phyloP scores from a whole-genome alignment of 2,329 filamentous ascomycete species.

The Zasmidium angulare region DNA sequence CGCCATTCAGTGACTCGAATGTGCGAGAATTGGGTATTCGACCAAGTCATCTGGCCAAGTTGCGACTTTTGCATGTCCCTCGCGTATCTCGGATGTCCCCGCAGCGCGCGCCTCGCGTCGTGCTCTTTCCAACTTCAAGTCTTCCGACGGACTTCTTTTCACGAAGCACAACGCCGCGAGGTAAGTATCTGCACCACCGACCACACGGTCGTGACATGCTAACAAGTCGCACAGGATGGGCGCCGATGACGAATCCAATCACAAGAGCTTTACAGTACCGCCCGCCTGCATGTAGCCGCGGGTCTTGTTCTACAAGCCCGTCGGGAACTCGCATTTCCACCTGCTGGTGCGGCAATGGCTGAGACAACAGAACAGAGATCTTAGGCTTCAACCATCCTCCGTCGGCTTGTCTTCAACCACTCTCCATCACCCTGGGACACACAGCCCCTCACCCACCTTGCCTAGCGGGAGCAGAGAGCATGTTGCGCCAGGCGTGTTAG shows the following conservation, averaged over 20 bases:
- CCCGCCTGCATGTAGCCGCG: constrained; percentile 13
- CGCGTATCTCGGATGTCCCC: not conserved
- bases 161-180: not conserved
- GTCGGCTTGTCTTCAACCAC: constrained; percentile 5
- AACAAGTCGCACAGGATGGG: constrained; percentile 5
- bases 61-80: not conserved
- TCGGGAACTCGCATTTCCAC: not conserved
- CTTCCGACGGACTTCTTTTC: not conserved
- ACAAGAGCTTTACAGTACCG: constrained; percentile 15
- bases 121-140: not conserved
- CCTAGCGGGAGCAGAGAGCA: constrained; percentile 7
- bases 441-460: not conserved
- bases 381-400: constrained; percentile 15
- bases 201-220: not conserved
- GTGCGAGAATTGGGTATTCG: too few relatives aligned
- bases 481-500: constrained; percentile 20
- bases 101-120: not conserved
- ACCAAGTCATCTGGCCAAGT: too few relatives aligned
- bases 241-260: constrained; percentile 15
- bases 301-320: not conserved
- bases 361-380: constrained; percentile 34
- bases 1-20: too few relatives aligned
- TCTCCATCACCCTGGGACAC: not conserved
- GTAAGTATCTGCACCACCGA: not conserved
- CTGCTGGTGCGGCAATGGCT: constrained; percentile 20